phyloP scores from a whole-genome alignment of 2,329 filamentous ascomycete species.

The Xylaria hypoxylon region DNA sequence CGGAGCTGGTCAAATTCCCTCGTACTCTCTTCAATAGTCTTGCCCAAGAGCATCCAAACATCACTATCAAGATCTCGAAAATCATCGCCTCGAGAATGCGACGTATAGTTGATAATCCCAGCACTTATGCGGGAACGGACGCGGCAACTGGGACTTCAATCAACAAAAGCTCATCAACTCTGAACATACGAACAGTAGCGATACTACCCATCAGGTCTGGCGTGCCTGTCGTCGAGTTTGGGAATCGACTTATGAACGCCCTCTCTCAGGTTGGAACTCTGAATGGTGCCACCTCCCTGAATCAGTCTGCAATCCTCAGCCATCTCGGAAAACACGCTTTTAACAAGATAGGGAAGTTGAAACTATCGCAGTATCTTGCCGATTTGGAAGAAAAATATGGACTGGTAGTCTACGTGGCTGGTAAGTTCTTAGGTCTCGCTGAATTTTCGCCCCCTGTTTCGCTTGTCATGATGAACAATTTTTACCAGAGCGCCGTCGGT shows the following conservation, averaged over 20 bases:
- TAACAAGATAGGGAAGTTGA: conserved; percentile 96
- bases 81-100: conserved; percentile 97
- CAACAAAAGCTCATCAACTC: conserved; percentile 81
- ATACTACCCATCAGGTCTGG: conserved; percentile 91
- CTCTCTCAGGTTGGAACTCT: conserved; percentile 88
- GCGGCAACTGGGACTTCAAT: conserved; percentile 66
- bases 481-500: conserved; percentile 63
- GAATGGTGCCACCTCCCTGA: conserved; percentile 90
- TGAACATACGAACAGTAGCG: conserved; percentile 93
- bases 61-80: conserved; percentile 99
- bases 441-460: conserved; percentile 11
- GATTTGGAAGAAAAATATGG: conserved; percentile 98
- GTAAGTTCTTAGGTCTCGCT: conserved; percentile 57
- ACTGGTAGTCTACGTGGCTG: conserved; percentile 91
- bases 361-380: conserved; percentile 93
- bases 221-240: conserved; percentile 94
- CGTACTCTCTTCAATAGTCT: conserved; percentile 97
- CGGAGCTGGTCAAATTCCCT: conserved; percentile 95
- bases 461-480: conserved; percentile 63
- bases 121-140: conserved; percentile 74
- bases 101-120: conserved; percentile 83
- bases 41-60: conserved; percentile 95
- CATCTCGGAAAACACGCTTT: conserved; percentile 97
- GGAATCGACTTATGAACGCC: conserved; percentile 87
- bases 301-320: conserved; percentile 92